Conservation (phyloP, 331 rosid genomes). For the Acacia pycnantha region DNA sequence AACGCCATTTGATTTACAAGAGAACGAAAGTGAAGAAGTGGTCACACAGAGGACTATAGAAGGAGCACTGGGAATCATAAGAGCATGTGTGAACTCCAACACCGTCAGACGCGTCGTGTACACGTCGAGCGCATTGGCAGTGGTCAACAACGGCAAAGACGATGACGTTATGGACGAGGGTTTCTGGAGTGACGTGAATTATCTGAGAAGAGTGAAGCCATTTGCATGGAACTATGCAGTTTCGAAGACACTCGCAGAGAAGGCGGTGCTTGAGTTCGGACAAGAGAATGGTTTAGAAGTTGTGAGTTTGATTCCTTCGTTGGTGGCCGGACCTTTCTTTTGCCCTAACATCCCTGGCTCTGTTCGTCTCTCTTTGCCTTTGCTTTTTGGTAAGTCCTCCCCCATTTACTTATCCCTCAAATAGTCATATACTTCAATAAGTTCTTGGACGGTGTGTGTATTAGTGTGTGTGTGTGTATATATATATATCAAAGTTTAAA, state of each 20-base stretch:
- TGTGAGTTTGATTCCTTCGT: slow-evolving; percentile 48
- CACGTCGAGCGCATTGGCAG: slow-evolving; percentile 54
- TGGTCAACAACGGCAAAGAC: background rate
- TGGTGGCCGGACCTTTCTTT: slow-evolving; percentile 58
- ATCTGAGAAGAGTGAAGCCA: slow-evolving; percentile 24
- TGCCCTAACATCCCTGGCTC: slow-evolving; percentile 60
- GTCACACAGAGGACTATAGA: slow-evolving; percentile 48
- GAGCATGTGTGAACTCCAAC: slow-evolving; percentile 43
- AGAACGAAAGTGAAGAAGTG: slow-evolving; percentile 36
- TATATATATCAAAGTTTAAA: too few species aligned
- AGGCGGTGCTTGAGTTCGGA: slow-evolving; percentile 41
- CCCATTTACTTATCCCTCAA: too few species aligned
- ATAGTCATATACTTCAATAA: too few species aligned
- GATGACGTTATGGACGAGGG: slow-evolving; percentile 41
- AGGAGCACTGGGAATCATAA: slow-evolving; percentile 54
- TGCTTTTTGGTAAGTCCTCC: slow-evolving; percentile 40
- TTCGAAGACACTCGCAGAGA: slow-evolving; percentile 62
- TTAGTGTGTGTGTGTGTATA: too few species aligned
- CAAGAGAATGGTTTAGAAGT: slow-evolving; percentile 58
- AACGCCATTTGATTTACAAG: slow-evolving; percentile 37
- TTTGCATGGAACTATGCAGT: slow-evolving; percentile 30
- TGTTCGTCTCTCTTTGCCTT: slow-evolving; percentile 8
- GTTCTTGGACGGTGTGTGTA: too few species aligned
- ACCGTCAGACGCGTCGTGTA: slow-evolving; percentile 65
- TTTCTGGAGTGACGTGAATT: slow-evolving; percentile 39